Base-by-base conservation (phyloP, 2,329 filamentous ascomycete species). In the Talaromyces sp. region DNA sequence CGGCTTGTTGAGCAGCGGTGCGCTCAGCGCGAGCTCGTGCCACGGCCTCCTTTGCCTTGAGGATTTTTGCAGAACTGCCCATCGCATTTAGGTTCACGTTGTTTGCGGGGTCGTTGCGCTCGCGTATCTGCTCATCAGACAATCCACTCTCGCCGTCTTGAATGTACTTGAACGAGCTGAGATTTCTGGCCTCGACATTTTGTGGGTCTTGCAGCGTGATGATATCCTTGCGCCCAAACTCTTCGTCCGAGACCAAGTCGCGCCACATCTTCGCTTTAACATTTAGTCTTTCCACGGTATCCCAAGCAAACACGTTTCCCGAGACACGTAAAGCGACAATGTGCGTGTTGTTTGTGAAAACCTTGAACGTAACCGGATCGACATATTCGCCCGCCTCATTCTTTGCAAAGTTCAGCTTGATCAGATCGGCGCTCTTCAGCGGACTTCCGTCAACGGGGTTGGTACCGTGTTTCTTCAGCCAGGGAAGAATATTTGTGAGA, bases 291-390 rank as follows among this genome's bases (percentile, higher is more conserved):
- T 98, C 91, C 42, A 99, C 86, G 1, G 96, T 99, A 71, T 99
- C 96, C 85, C 89, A 97, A 1, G 93, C 88, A 73, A 98, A 99
- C 4, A 96, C 95, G 76, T 99, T 99, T 56, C 93, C 93, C 62
- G 93, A 93, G 60, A 83, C 89, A 61, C 87, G 84, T 65, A 99
- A 82, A 17, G 93, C 93, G 53, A 98, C 91, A 62, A 99, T 91
- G 75, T 98, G 95, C 4, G 95, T 98, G 76, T 98, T 98, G 74
- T 99, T 92, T 54, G 95, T 99, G 71, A 99, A 92, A 49, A 96
- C 90, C 76, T 99, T 99, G 82, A 91, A 98, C 0, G 93, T 97
- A 54, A 99, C 93, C 0, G 95, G 96, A 70, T 99, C 95, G 65
- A 98, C 91, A 70, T 95, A 90, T 69, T 98, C 95, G 58, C 86